Conservation (phyloP, 2,329 filamentous ascomycete species). For the Ceratocystis eucalypticola region DNA sequence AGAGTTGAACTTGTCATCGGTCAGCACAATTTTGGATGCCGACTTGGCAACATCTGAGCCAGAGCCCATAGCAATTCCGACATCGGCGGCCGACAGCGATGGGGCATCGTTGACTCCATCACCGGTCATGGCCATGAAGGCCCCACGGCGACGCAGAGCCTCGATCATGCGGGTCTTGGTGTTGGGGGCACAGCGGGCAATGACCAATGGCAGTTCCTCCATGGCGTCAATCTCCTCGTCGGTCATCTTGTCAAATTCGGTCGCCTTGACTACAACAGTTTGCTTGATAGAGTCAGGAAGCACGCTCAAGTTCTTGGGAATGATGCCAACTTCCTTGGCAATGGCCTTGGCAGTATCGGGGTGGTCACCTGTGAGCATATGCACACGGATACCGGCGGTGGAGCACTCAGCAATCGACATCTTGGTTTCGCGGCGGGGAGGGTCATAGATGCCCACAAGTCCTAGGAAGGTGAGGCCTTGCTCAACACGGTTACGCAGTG, state of each 20-base stretch:
- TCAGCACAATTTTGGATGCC: slow-evolving; percentile 67
- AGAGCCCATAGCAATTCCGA: slow-evolving; percentile 83
- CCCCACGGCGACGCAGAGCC: slow-evolving; percentile 61
- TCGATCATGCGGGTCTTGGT: slow-evolving; percentile 90
- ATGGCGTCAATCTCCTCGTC: slow-evolving; percentile 64
- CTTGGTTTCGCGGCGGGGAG: slow-evolving; percentile 68
- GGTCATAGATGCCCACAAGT: slow-evolving; percentile 77
- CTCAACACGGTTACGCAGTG: slow-evolving; percentile 50
- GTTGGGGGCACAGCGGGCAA: slow-evolving; percentile 70
- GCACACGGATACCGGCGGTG: slow-evolving; percentile 60
- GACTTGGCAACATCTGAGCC: slow-evolving; percentile 79
- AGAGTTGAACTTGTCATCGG: slow-evolving; percentile 78
- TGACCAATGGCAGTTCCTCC: slow-evolving; percentile 62
- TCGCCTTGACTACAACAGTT: slow-evolving; percentile 59
- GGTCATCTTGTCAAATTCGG: slow-evolving; percentile 63
- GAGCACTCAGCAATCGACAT: slow-evolving; percentile 57
- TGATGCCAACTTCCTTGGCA: slow-evolving; percentile 64
- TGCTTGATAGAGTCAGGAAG: slow-evolving; percentile 50
- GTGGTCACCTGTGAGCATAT: slow-evolving; percentile 78
- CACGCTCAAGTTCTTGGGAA: slow-evolving; percentile 47
- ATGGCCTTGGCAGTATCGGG: slow-evolving; percentile 67
- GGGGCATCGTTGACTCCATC: slow-evolving; percentile 82
- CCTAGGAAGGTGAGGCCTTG: slow-evolving; percentile 58
- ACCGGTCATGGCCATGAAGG: slow-evolving; percentile 76
- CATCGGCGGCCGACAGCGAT: slow-evolving; percentile 65